Conservation (phyloP, 371 early-diverging fungal species). For the Conidiobolus incongruus region DNA sequence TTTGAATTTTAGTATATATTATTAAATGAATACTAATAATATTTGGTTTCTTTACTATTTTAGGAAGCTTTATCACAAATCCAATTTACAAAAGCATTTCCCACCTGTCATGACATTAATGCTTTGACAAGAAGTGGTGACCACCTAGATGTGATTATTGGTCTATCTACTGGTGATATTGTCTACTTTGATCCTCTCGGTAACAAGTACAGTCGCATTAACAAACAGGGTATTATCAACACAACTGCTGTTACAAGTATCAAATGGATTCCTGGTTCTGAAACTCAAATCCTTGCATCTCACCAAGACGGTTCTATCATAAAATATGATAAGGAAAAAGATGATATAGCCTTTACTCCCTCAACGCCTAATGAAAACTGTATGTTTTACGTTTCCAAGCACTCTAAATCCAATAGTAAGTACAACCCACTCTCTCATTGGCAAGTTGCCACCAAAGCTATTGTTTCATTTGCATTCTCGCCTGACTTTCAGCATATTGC, state of each 20-base stretch:
- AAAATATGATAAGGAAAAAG: conserved; percentile 72
- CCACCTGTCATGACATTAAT: conserved; percentile 77
- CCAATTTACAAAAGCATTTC: conserved; percentile 48
- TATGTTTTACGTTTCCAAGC: neutral
- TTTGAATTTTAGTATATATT: too few relatives aligned
- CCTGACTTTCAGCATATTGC: conserved; percentile 69
- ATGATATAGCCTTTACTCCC: conserved; percentile 36
- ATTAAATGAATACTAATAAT: too few relatives aligned
- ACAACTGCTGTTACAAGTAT: conserved; percentile 42
- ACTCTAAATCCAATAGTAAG: conserved; percentile 18
- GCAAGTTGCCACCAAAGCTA: conserved; percentile 32
- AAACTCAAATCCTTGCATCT: conserved; percentile 56
- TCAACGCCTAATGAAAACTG: conserved; percentile 8
- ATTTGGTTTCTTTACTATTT: too few relatives aligned
- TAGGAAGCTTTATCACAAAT: conserved; percentile 63
- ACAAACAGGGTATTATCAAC: conserved; percentile 47
- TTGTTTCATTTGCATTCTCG: conserved; percentile 51
- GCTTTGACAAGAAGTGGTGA: conserved; percentile 29
- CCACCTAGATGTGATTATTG: conserved; percentile 53
- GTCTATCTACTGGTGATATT: conserved; percentile 68
- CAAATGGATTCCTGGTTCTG: conserved; percentile 80
- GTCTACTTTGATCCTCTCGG: conserved; percentile 62
- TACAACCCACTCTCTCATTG: conserved; percentile 55
- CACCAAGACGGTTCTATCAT: conserved; percentile 50
- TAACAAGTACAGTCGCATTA: conserved; percentile 50